Evolutionary conservation across 345 rosid species (phyloP).

Genomic region (Erysimum cheiranthoides): DNA sequence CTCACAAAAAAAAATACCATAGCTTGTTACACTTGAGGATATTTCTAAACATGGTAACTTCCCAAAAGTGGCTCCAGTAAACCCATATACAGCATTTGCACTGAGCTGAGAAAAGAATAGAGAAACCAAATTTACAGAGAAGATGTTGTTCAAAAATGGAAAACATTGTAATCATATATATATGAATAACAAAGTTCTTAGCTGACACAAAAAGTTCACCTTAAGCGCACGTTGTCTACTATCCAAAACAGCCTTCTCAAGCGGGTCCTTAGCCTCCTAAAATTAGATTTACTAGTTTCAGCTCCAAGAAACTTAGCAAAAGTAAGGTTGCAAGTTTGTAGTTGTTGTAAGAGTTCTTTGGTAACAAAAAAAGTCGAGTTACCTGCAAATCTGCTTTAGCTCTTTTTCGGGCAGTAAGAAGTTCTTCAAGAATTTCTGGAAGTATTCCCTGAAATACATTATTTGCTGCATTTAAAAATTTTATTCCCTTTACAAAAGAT

Average conservation of each 20-base stretch:
- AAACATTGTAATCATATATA: not conserved
- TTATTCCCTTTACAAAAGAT: too few species aligned
- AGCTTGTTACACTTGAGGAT: slow-evolving; percentile 97
- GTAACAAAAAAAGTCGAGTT: slow-evolving; percentile 12
- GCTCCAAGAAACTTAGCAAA: not conserved
- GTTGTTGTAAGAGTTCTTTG: too few species aligned
- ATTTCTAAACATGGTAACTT: slow-evolving; percentile 92
- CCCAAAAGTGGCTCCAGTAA: slow-evolving; percentile 91
- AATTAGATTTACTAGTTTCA: slow-evolving; percentile 30
- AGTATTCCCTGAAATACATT: too few species aligned
- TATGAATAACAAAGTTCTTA: not conserved
- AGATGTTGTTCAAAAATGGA: not conserved
- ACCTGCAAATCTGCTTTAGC: slow-evolving; percentile 70
- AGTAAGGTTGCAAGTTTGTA: too few species aligned
- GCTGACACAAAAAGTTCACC: slow-evolving; percentile 49
- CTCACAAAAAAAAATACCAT: slow-evolving; percentile 58
- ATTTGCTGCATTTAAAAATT: too few species aligned
- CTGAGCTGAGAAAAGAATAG: slow-evolving; percentile 62
- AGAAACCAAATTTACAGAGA: slow-evolving; percentile 8
- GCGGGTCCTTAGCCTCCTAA: slow-evolving; percentile 92
- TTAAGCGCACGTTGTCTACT: slow-evolving; percentile 86
- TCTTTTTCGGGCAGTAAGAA: too few species aligned
- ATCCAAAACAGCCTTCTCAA: slow-evolving; percentile 92
- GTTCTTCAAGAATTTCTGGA: too few species aligned
- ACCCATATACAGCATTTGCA: slow-evolving; percentile 95